phyloP scores from a whole-genome alignment of 805 yeast species.

The Jamesozyma rosinii region DNA sequence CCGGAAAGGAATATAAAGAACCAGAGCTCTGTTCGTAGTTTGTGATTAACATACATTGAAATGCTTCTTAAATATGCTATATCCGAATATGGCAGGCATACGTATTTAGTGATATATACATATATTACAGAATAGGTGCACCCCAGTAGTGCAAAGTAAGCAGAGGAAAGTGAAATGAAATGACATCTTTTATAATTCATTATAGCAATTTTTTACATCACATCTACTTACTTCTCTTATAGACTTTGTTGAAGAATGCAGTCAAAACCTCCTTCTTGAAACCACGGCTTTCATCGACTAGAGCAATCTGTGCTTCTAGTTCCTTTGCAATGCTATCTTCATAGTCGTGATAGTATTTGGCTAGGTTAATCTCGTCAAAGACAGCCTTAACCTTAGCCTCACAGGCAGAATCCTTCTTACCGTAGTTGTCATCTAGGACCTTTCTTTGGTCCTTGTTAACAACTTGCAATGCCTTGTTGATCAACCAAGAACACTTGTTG shows the following conservation, averaged over 20 bases:
- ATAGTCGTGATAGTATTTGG: conserved; percentile 61
- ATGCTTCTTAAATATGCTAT: too few species aligned
- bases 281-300: conserved; percentile 85
- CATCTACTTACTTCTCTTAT: conserved; percentile 80
- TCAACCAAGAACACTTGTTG: conserved; percentile 96
- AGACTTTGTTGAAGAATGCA: conserved; percentile 78
- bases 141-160: too few species aligned
- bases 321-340: conserved; percentile 70
- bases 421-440: conserved; percentile 80
- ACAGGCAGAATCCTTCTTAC: conserved; percentile 59
- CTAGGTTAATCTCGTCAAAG: conserved; percentile 66
- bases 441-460: conserved; percentile 70
- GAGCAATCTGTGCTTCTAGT: conserved; percentile 54
- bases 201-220: too few species aligned
- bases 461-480: conserved; percentile 80
- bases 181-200: too few species aligned
- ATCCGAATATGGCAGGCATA: too few species aligned
- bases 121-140: too few species aligned
- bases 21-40: too few species aligned
- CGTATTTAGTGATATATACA: too few species aligned
- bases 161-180: too few species aligned
- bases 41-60: too few species aligned
- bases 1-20: too few species aligned
- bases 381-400: conserved; percentile 56
- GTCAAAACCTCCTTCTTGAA: conserved; percentile 80